A percentile compares a stretch with the other conserved stretches of the same genome.
Evolutionary conservation across 75 land plant species (phyloP).

Genomic region (Picea glauca): DNA sequence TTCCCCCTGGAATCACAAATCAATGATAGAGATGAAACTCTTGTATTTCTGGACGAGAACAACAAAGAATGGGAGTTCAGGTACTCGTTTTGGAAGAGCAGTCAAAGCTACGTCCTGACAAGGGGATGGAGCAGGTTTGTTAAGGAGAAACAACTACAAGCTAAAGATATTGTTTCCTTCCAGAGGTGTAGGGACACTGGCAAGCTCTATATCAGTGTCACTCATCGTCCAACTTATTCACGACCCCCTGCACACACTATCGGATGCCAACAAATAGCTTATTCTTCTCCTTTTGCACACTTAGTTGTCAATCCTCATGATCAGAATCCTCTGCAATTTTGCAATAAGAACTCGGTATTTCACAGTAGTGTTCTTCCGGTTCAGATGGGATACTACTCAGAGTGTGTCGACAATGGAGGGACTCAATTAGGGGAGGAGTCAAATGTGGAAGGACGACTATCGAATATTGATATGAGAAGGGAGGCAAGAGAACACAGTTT

Average conservation of each 20-base stretch:
- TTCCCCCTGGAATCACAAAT: slow-evolving; percentile 17
- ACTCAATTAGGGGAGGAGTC: too few species aligned
- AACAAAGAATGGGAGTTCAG: slow-evolving; percentile 22
- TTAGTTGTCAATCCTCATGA: neutral
- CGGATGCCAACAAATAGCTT: neutral
- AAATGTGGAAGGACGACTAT: too few species aligned
- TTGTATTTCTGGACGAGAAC: slow-evolving; percentile 15
- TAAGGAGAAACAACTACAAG: slow-evolving; percentile 17
- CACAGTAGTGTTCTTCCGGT: neutral
- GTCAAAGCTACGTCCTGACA: slow-evolving; percentile 37
- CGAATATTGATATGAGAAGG: too few species aligned
- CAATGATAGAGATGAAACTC: neutral
- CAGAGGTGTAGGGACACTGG: slow-evolving; percentile 1
- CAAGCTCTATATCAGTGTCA: neutral
- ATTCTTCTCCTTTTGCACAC: neutral
- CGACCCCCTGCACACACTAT: neutral
- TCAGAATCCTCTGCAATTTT: neutral
- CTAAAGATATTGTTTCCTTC: slow-evolving; percentile 17
- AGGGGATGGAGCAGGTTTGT: slow-evolving; percentile 36
- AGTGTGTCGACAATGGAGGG: too few species aligned
- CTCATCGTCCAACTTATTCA: neutral
- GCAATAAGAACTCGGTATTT: neutral
- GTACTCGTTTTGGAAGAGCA: slow-evolving; percentile 36
- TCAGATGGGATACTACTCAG: neutral
- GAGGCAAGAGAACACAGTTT: too few species aligned